Percentiles rank a stretch among this genome's conserved stretches.
Conservation (phyloP, 1,139 yeast species). For the Groenewaldozyma auringiensis region DNA sequence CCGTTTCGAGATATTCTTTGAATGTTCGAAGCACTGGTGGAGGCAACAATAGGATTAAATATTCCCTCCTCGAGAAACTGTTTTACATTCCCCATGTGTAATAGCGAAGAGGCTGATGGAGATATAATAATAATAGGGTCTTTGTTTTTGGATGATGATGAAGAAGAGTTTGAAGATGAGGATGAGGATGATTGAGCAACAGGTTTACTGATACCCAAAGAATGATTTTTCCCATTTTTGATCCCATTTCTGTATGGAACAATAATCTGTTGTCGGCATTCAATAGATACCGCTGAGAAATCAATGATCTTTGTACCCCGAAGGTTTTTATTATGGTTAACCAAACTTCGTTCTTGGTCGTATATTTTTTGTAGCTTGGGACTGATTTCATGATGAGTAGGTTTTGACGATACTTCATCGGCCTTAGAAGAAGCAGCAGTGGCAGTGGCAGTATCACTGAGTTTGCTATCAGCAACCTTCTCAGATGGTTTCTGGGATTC, state of each 20-base stretch:
- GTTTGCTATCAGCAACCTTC: background rate
- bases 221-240: background rate
- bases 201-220: conserved; percentile 6
- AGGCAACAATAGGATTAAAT: conserved; percentile 51
- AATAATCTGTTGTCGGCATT: conserved; percentile 58
- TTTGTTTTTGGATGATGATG: conserved; percentile 29
- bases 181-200: background rate
- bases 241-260: conserved; percentile 11
- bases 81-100: conserved; percentile 76
- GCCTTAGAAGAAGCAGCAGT: conserved; percentile 10
- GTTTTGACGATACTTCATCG: conserved; percentile 10
- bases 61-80: conserved; percentile 71
- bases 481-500: conserved; percentile 6
- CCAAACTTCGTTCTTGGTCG: conserved; percentile 54
- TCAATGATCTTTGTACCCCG: conserved; percentile 67
- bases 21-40: conserved; percentile 36
- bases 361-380: conserved; percentile 50
- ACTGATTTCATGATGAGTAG: conserved; percentile 34
- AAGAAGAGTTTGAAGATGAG: background rate
- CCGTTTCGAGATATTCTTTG: conserved; percentile 50
- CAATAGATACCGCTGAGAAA: conserved; percentile 65
- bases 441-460: conserved; percentile 10
- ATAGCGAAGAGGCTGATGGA: conserved; percentile 87
- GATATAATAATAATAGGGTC: conserved; percentile 92
- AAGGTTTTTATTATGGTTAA: conserved; percentile 73